Evolutionary conservation across 2,329 filamentous ascomycete species (phyloP), one percentile per base, ranked within the genome.

Genomic region (Botrytis squamosa): DNA sequence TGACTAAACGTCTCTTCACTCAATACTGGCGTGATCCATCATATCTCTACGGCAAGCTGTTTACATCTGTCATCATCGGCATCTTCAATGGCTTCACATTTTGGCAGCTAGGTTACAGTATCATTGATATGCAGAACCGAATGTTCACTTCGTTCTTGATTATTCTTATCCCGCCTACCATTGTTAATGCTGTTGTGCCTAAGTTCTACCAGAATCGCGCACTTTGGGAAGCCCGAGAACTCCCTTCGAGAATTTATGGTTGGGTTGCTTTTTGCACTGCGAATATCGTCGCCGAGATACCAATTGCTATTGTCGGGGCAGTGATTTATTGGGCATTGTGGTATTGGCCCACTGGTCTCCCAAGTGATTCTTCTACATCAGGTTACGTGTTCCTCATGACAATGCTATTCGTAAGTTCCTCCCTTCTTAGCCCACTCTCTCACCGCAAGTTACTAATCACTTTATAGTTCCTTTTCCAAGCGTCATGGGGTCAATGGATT

Each of bases 51-150:
- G 90, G 91, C 74, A 94, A 93, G 80, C 83, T 95, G 40, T 94
- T 94, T 82, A 87, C 90, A 49, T 86, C 89, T 6, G 88, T 93
- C 74, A 87, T 93, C 75, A 85, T 92, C 63, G 92, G 91, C 25
- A 89, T 94, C 81, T 93, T 94, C 85, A 93, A 93, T 82, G 91
- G 91, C 36, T 94, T 93, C 83, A 93, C 92, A 6, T 94, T 93
- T 83, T 94, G 87, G 85, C 85, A 90, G 77, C 86, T 93, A 4
- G 90, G 90, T 3, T 85, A 90, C 81, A 87, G 85, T 0, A 84
- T 92, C 66, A 86, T 87, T 22, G 91, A 92, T 78, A 90, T 94
- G 86, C 91, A 94, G 80, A 90, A 93, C 82, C 88, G 92, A 77
- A 91, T 94, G 88, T 95, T 95, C 85, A 92, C 91, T 0, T 82